phyloP scores from a whole-genome alignment of 2,329 filamentous ascomycete genomes.

The Aspergillus novoparasiticus region DNA sequence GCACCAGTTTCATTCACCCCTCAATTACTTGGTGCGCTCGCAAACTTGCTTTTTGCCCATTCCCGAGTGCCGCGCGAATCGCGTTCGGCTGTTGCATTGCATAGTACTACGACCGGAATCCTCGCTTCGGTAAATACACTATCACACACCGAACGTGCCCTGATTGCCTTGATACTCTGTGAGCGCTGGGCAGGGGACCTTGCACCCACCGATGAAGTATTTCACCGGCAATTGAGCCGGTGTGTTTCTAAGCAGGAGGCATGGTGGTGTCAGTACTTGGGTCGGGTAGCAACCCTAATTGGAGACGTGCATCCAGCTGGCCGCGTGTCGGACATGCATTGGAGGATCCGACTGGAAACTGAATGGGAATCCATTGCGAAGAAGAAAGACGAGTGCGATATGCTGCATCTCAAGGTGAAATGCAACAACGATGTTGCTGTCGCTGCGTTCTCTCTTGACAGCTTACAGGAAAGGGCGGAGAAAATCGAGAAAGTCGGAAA shows the following conservation, averaged over 20 bases:
- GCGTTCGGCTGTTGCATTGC: conserved; percentile 68
- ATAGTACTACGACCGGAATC: conserved; percentile 69
- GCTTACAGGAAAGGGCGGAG: conserved; percentile 45
- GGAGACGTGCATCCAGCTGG: conserved; percentile 65
- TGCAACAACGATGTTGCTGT: conserved; percentile 44
- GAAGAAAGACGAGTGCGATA: conserved; percentile 43
- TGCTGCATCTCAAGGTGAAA: conserved; percentile 49
- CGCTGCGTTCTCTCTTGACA: conserved; percentile 29
- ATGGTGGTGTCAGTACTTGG: conserved; percentile 69
- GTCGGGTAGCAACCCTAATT: conserved; percentile 60
- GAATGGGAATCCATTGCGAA: conserved; percentile 46
- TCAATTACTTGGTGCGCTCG: conserved; percentile 57
- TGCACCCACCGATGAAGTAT: conserved; percentile 58
- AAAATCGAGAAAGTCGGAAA: conserved; percentile 59
- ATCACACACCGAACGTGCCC: conserved; percentile 69
- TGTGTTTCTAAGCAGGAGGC: conserved; percentile 57
- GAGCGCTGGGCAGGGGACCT: conserved; percentile 73
- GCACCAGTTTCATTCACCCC: conserved; percentile 48
- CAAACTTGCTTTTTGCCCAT: conserved; percentile 61
- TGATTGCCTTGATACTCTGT: conserved; percentile 71
- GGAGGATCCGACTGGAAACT: conserved; percentile 45
- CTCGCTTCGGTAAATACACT: conserved; percentile 71
- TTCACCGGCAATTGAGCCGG: conserved; percentile 56
- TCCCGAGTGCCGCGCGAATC: conserved; percentile 55
- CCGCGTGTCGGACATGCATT: conserved; percentile 28